Conservation (phyloP, 129 eudicot species). For the Apium graveolens region DNA sequence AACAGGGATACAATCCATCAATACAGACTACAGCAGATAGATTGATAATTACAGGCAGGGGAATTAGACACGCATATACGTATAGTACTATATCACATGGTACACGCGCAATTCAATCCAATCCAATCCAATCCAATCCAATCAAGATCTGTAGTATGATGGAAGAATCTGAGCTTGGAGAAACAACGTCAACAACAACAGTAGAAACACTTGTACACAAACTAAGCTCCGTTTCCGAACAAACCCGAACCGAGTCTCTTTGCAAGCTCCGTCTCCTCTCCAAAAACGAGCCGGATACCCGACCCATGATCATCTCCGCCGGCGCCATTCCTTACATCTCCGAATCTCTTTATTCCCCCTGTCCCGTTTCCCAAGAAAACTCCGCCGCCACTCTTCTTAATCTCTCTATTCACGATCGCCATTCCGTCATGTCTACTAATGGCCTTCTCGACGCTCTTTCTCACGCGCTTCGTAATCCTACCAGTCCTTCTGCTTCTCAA, state of each 20-base stretch:
- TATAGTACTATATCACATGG: too few species aligned
- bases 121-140: too few species aligned
- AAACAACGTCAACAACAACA: slow-evolving; percentile 42
- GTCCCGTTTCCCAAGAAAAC: slow-evolving; percentile 50
- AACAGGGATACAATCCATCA: too few species aligned
- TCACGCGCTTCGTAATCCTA: slow-evolving; percentile 65
- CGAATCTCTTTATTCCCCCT: slow-evolving; percentile 63
- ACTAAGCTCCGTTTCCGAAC: slow-evolving; percentile 72
- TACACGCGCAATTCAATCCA: too few species aligned
- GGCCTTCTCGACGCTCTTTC: slow-evolving; percentile 83
- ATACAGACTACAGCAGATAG: too few species aligned
- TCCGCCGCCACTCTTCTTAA: slow-evolving; percentile 73
- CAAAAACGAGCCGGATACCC: slow-evolving; percentile 62
- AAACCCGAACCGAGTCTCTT: slow-evolving; percentile 66
- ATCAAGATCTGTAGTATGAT: not conserved
- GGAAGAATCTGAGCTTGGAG: slow-evolving; percentile 30
- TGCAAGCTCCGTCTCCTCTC: slow-evolving; percentile 84
- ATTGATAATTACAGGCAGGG: too few species aligned
- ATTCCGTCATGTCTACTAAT: slow-evolving; percentile 57
- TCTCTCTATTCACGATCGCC: slow-evolving; percentile 62
- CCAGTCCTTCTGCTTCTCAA: slow-evolving; percentile 49
- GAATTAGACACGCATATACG: too few species aligned
- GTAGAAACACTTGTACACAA: slow-evolving; percentile 46
- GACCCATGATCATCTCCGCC: slow-evolving; percentile 51
- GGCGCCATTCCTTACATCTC: slow-evolving; percentile 70